Evolutionary conservation across 495 filamentous ascomycete species (phyloP).

Genomic region (Hypoxylon lenormandii): DNA sequence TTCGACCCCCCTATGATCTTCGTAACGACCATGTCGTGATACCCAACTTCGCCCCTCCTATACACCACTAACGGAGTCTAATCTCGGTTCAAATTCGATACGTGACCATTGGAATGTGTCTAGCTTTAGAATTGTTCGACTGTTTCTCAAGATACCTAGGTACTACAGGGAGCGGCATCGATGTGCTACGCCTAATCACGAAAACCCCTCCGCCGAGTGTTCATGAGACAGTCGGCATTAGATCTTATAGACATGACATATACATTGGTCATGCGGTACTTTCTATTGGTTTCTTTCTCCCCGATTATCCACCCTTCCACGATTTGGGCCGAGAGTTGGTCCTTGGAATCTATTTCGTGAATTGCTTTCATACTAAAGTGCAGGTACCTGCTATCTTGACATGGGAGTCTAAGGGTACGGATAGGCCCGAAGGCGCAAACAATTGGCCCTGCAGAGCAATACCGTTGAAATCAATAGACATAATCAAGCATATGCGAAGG

Average conservation of each 20-base stretch:
- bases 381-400: not conserved
- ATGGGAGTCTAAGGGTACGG: constrained; percentile 15
- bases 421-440: constrained; percentile 17
- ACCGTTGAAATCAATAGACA: constrained; percentile 19
- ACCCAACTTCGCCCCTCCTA: not conserved
- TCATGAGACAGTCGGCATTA: constrained; percentile 7
- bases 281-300: not conserved
- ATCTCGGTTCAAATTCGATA: constrained; percentile 40
- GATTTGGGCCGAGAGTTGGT: not conserved
- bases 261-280: constrained; percentile 1
- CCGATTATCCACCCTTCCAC: not conserved
- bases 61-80: constrained; percentile 15
- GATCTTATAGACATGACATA: constrained; percentile 13
- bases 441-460: constrained; percentile 29
- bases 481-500: constrained; percentile 13
- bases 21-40: constrained; percentile 27
- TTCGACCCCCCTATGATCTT: constrained; percentile 33
- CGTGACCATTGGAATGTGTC: constrained; percentile 3
- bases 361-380: not conserved
- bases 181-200: constrained; percentile 2
- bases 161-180: constrained; percentile 6
- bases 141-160: too few species aligned
- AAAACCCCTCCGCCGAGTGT: constrained; percentile 3
- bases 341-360: not conserved
- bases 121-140: not conserved